phyloP scores from a whole-genome alignment of 768 basidiomycete genomes.

The Rhizopogon roseolus region DNA sequence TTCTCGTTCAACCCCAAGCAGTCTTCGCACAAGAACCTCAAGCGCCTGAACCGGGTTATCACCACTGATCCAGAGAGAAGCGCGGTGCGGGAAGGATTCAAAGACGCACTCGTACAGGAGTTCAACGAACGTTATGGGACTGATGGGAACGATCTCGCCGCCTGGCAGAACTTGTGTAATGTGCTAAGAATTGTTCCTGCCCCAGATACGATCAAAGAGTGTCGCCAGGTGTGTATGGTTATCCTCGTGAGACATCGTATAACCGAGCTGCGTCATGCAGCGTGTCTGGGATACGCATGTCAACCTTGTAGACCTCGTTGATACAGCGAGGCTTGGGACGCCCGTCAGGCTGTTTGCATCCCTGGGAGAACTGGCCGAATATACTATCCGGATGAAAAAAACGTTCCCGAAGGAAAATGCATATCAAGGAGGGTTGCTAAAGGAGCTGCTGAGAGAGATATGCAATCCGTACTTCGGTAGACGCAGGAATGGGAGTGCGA shows the following conservation, averaged over 20 bases:
- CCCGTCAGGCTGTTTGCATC: constrained; percentile 17
- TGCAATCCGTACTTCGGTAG: constrained; percentile 11
- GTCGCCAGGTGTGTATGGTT: background rate
- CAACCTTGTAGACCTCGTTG: constrained; percentile 28
- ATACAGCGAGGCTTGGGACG: constrained; percentile 8
- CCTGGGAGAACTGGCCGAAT: constrained; percentile 13
- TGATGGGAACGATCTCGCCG: constrained; percentile 3
- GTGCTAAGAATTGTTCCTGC: constrained; percentile 1
- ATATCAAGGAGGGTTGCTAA: constrained; percentile 25
- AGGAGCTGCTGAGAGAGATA: constrained; percentile 15
- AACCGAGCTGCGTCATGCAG: background rate
- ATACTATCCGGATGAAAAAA: constrained; percentile 13
- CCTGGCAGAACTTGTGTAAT: constrained; percentile 3
- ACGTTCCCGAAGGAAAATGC: constrained; percentile 25
- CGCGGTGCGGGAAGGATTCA: background rate
- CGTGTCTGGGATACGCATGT: constrained; percentile 18
- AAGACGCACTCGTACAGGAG: constrained; percentile 5
- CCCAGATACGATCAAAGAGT: background rate
- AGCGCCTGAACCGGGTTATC: background rate
- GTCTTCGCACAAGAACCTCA: background rate
- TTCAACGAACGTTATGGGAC: constrained; percentile 7
- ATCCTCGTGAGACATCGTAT: background rate
- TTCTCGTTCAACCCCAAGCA: background rate
- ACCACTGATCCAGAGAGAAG: background rate
- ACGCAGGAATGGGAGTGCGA: constrained; percentile 15